Base-by-base conservation (phyloP, 2,329 filamentous ascomycete genomes). In the Blastomyces gilchristii region DNA sequence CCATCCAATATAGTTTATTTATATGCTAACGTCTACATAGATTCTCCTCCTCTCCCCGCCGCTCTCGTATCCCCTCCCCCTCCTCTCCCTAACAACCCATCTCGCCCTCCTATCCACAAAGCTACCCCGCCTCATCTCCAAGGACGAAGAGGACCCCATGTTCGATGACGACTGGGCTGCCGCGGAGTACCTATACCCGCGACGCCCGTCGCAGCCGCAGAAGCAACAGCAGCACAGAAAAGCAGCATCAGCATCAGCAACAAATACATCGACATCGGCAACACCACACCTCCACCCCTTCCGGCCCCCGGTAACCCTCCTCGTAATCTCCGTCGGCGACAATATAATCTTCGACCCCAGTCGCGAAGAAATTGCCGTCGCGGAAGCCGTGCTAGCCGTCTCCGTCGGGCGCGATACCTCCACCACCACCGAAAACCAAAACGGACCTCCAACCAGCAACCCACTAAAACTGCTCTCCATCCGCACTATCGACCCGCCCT, bases 111-210 rank as follows among this genome's bases (percentile, higher is more conserved):
- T 97, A 66, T 87, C 90, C 39, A 93, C 94, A 7, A 87, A 89
- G 67, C 82, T 97, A 2, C 94, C 94, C 8, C 84, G 86, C 34
- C 81, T 97, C 60, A 90, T 90, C 73, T 97, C 92, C 1, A 89
- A 96, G 75, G 85, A 85, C 63, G 93, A 97, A 77, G 94, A 99
- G 78, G 94, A 99, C 70, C 94, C 94, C 14, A 87, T 97, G 73
- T 99, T 99, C 77, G 89, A 97, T 78, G 94, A 99, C 77, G 94
- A 99, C 78, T 99, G 94, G 94, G 90, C 89, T 67, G 89, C 88
- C 18, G 87, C 91, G 0, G 82, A 85, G 22, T 87, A 86, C 63
- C 79, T 99, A 39, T 99, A 95, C 77, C 83, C 86, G 1, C 82
- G 81, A 45, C 61, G 67, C 4, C 53, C 37, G 39, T 18, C 31